Conservation (phyloP, 768 basidiomycete species). For the Clavaria fumosa region DNA sequence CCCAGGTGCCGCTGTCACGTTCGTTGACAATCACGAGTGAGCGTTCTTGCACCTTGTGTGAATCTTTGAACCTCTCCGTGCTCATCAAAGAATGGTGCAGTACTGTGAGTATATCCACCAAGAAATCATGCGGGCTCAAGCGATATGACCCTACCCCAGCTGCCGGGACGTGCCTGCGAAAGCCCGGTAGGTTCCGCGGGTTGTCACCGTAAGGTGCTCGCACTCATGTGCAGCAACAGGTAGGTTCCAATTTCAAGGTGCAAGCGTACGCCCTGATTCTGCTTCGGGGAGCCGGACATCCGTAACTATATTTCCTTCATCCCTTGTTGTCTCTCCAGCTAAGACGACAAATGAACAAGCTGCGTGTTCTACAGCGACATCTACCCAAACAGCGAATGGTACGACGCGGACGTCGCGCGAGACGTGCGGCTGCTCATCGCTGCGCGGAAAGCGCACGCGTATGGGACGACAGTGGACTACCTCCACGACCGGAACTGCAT, state of each 20-base stretch:
- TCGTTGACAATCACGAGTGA: conserved; percentile 85
- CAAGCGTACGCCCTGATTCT: conserved; percentile 76
- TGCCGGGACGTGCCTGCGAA: conserved; percentile 56
- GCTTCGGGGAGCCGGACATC: conserved; percentile 51
- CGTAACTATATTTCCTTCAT: too few species aligned
- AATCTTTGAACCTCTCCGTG: conserved; percentile 2
- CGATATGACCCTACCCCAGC: conserved; percentile 17
- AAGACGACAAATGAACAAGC: too few species aligned
- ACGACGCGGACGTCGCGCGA: conserved; percentile 33
- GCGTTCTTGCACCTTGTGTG: conserved; percentile 13
- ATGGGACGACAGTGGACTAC: conserved; percentile 51
- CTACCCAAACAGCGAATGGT: conserved; percentile 57
- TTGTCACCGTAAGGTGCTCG: not conserved
- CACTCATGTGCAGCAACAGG: conserved; percentile 24
- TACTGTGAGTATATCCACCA: conserved; percentile 32
- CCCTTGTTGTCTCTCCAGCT: too few species aligned
- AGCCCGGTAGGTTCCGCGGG: conserved; percentile 49
- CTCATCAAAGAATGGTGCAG: conserved; percentile 27
- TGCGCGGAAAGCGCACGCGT: conserved; percentile 50
- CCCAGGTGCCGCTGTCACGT: conserved; percentile 76
- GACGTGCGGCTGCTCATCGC: conserved; percentile 41
- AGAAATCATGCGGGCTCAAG: not conserved
- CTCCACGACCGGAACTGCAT: conserved; percentile 44
- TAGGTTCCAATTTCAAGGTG: conserved; percentile 52
- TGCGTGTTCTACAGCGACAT: conserved; percentile 84